Conservation (phyloP, 305 asterid genomes). For the Coffea humblotiana region DNA sequence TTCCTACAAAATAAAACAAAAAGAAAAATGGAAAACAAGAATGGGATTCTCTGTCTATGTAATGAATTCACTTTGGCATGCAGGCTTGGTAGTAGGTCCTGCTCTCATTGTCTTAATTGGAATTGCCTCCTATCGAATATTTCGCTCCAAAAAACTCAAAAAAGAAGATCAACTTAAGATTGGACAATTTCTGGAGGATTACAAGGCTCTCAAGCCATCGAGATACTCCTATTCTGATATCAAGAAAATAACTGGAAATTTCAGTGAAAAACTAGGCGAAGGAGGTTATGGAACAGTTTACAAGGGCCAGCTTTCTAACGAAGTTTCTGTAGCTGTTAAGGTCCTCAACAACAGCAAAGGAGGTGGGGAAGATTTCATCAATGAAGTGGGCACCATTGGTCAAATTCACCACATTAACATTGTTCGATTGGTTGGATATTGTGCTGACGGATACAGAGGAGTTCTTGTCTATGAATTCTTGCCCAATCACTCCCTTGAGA, state of each 20-base stretch:
- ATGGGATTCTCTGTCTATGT: too few species aligned
- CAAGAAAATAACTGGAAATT: conserved; percentile 37
- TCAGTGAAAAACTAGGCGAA: conserved; percentile 39
- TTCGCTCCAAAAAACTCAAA: not conserved
- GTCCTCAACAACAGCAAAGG: conserved; percentile 40
- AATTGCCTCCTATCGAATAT: too few species aligned
- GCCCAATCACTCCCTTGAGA: conserved; percentile 38
- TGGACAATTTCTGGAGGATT: conserved; percentile 32
- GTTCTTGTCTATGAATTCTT: conserved; percentile 53
- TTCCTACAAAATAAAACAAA: too few species aligned
- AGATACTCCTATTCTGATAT: conserved; percentile 51
- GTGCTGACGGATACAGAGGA: conserved; percentile 41
- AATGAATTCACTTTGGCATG: too few species aligned
- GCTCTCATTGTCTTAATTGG: not conserved
- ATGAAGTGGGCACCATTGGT: conserved; percentile 19
- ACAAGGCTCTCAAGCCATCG: conserved; percentile 31
- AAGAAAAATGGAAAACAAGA: too few species aligned
- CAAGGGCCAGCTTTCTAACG: conserved; percentile 46
- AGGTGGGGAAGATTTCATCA: conserved; percentile 50
- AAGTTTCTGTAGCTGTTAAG: conserved; percentile 37
- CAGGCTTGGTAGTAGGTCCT: too few species aligned
- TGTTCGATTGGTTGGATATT: conserved; percentile 53
- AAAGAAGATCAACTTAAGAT: conserved; percentile 21
- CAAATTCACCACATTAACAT: conserved; percentile 46
- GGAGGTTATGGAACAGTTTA: conserved; percentile 59